A percentile compares a stretch with the other conserved stretches of the same genome.
These are phyloP conservation scores for Magnaporthiopsis rhizophila DNA, from an alignment of 2,329 filamentous ascomycete genomes.

Conservation along the genomic window DNA sequence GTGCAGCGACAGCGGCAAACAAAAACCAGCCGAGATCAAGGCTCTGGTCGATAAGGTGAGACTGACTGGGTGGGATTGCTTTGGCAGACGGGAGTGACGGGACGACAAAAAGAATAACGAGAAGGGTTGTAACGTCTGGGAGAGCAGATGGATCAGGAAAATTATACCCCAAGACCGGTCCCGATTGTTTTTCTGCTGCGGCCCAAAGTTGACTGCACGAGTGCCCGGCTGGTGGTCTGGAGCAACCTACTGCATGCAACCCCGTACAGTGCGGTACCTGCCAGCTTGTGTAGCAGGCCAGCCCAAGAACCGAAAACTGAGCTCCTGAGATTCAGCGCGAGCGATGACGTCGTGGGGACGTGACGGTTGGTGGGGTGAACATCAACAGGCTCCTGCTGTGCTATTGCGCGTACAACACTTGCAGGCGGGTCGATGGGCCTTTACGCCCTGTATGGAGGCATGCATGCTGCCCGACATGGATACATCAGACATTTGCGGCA, in stretches of 20 bases:
- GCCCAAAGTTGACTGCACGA: not conserved
- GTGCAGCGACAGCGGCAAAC: not conserved
- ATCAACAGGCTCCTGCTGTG: not conserved
- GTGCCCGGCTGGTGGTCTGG: not conserved
- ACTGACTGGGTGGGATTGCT: not conserved
- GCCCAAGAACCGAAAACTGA: slow-evolving; percentile 7
- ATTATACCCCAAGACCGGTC: not conserved
- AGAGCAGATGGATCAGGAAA: not conserved
- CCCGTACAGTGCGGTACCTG: not conserved
- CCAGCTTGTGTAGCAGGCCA: slow-evolving; percentile 4
- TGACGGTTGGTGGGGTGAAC: slow-evolving; percentile 6
- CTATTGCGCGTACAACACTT: not conserved
- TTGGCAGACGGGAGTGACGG: not conserved
- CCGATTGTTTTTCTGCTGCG: not conserved
- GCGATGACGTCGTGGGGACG: slow-evolving; percentile 7
- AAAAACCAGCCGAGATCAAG: not conserved
- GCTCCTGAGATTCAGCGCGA: not conserved
- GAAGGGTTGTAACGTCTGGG: not conserved
- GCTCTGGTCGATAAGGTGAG: not conserved
- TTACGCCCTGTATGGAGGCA: not conserved
- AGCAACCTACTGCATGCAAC: too few relatives aligned
- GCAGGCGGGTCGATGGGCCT: not conserved
- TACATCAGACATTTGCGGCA: too few relatives aligned
- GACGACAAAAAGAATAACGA: not conserved
- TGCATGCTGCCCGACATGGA: not conserved